Percentiles rank a stretch among this genome's conserved stretches.
Evolutionary conservation across 2,329 filamentous ascomycete species (phyloP).

Genomic region (Fusarium drepaniforme): DNA sequence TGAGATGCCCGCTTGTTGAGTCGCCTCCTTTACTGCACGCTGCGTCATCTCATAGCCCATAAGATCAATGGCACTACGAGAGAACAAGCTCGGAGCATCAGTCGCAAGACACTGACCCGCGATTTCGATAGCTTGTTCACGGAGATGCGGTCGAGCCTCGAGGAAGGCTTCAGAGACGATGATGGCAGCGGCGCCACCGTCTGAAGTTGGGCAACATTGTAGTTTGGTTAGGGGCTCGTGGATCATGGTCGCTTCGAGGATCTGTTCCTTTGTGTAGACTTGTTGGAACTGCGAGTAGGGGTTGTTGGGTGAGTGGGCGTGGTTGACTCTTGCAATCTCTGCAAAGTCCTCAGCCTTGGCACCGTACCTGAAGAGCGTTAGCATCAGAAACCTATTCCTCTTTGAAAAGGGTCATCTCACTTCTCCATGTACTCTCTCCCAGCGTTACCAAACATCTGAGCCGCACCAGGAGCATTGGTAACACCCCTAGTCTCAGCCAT

Average conservation of each 20-base stretch:
- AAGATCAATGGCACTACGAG: slow-evolving; percentile 83
- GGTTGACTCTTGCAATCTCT: slow-evolving; percentile 93
- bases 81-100: slow-evolving; percentile 85
- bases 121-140: slow-evolving; percentile 85
- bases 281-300: slow-evolving; percentile 98
- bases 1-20: slow-evolving; percentile 78
- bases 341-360: slow-evolving; percentile 89
- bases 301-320: slow-evolving; percentile 90
- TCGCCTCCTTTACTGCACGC: slow-evolving; percentile 76
- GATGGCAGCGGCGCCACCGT: slow-evolving; percentile 89
- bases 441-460: slow-evolving; percentile 96
- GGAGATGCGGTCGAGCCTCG: slow-evolving; percentile 84
- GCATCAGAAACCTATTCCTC: background rate
- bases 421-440: slow-evolving; percentile 96
- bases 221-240: slow-evolving; percentile 92
- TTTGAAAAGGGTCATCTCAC: slow-evolving; percentile 56
- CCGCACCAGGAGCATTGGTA: slow-evolving; percentile 85
- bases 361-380: slow-evolving; percentile 71
- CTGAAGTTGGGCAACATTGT: slow-evolving; percentile 98
- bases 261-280: slow-evolving; percentile 88
- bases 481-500: slow-evolving; percentile 86
- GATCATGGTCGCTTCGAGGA: slow-evolving; percentile 82
- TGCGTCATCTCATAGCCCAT: slow-evolving; percentile 90
- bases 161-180: slow-evolving; percentile 92
- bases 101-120: slow-evolving; percentile 91